Conservation (phyloP, 768 basidiomycete genomes). For the Crepidotus variabilis region DNA sequence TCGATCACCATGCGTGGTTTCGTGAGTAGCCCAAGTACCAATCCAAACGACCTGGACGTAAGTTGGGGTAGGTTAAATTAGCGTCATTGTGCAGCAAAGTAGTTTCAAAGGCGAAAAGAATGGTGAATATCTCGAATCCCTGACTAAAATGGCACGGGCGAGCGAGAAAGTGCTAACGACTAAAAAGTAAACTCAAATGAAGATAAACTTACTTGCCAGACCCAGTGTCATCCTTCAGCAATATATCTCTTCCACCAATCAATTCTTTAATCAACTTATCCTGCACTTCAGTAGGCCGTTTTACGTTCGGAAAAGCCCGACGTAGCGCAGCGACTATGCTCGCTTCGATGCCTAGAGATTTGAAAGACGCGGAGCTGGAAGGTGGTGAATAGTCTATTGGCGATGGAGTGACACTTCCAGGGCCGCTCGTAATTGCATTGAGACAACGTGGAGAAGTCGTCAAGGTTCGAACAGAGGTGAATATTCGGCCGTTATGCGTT, state of each 20-base stretch:
- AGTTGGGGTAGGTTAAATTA: no score
- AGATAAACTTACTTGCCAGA: slow-evolving; percentile 63
- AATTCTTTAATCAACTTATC: slow-evolving; percentile 59
- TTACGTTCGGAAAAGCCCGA: slow-evolving; percentile 59
- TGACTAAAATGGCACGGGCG: no score
- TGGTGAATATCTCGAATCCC: no score
- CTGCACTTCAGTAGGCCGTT: slow-evolving; percentile 57
- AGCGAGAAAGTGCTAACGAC: no score
- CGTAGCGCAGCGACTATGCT: slow-evolving; percentile 46
- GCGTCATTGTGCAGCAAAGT: no score
- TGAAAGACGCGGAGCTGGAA: slow-evolving; percentile 30
- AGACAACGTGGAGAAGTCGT: no score
- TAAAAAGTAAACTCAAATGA: background rate
- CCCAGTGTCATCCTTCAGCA: slow-evolving; percentile 70
- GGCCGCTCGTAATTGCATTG: no score
- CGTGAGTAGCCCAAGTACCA: slow-evolving; percentile 62
- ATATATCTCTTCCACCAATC: slow-evolving; percentile 50
- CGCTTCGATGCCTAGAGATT: slow-evolving; percentile 49
- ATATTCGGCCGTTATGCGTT: no score
- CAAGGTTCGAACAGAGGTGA: no score
- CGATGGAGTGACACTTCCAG: no score
- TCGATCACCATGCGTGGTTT: slow-evolving; percentile 36
- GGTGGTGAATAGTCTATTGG: background rate
- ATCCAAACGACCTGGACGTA: slow-evolving; percentile 60
- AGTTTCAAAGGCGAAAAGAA: no score